Evolutionary conservation across 2,329 filamentous ascomycete species (phyloP), one percentile per base, ranked within the genome.

Genomic region (Aphanoascus verrucosus): DNA sequence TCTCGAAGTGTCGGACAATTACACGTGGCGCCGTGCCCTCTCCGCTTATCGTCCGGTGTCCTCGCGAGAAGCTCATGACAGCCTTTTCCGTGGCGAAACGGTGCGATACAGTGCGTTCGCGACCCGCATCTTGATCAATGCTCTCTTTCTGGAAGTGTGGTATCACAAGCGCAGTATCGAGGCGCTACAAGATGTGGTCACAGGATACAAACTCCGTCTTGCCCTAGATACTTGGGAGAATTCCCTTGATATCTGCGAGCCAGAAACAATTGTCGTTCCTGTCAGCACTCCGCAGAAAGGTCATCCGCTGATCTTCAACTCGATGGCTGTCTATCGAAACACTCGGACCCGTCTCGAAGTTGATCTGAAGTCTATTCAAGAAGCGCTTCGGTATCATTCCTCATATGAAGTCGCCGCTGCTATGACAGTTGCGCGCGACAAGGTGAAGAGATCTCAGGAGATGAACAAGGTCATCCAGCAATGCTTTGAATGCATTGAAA

Each of bases 401-500:
- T 88, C 90, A 1, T 97, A 94, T 65, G 93, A 98, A 70, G 91
- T 98, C 55, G 93, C 90, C 17, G 90, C 88, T 45, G 89, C 90
- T 57, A 98, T 98, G 93, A 94, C 89, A 6, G 85, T 88, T 60
- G 90, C 91, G 48, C 84, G 91, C 58, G 88, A 95, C 70, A 88
- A 87, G 69, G 90, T 98, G 60, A 93, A 93, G 79, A 85, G 93
- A 60, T 94, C 89, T 17, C 83, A 86, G 64, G 91, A 97, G 71
- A 97, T 97, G 91, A 86, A 96, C 76, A 94, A 95, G 73, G 90
- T 97, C 63, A 94, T 98, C 57, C 85, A 97, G 65, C 88, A 94
- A 70, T 97, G 93, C 74, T 97, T 93, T 71, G 88, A 94, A 70
- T 97, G 90, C 74, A 90, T 98, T 64, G 91, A 97, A 71, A 95